Evolutionary conservation across 2,329 filamentous ascomycete species (phyloP).

Genomic region (Truncatella angustata): DNA sequence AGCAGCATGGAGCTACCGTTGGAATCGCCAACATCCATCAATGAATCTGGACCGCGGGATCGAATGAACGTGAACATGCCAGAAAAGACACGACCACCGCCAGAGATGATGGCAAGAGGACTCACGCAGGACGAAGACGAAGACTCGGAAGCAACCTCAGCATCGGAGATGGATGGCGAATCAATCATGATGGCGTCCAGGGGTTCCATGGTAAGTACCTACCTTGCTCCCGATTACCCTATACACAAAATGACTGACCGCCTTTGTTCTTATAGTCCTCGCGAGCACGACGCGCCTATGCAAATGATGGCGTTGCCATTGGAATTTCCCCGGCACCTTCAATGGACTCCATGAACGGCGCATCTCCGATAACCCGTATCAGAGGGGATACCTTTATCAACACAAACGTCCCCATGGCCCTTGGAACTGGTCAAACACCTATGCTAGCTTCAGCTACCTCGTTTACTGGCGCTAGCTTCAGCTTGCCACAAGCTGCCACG

Average conservation of each 20-base stretch:
- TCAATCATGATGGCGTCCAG: conserved; percentile 67
- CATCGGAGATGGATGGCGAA: conserved; percentile 80
- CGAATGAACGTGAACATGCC: conserved; percentile 86
- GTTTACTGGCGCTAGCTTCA: conserved; percentile 58
- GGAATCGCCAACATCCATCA: conserved; percentile 78
- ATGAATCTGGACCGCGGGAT: conserved; percentile 83
- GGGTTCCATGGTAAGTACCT: conserved; percentile 62
- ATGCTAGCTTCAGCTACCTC: conserved; percentile 60
- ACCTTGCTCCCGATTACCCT: neutral
- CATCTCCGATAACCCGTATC: conserved; percentile 57
- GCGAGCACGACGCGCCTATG: conserved; percentile 63
- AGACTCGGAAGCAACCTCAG: conserved; percentile 80
- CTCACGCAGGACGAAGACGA: conserved; percentile 83
- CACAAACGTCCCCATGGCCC: conserved; percentile 40
- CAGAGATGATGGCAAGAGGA: conserved; percentile 86
- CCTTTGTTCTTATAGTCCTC: conserved; percentile 37
- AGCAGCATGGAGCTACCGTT: conserved; percentile 93
- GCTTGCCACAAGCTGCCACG: conserved; percentile 54
- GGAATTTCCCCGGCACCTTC: conserved; percentile 79
- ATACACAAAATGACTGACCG: neutral
- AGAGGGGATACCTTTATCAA: conserved; percentile 56
- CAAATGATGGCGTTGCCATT: conserved; percentile 56
- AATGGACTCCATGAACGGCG: conserved; percentile 82
- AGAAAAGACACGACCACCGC: conserved; percentile 83
- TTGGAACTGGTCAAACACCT: conserved; percentile 38